These are phyloP conservation scores for Chenopodium formosanum DNA, from an alignment of 148 eudicot genomes.

Conservation along the genomic window DNA sequence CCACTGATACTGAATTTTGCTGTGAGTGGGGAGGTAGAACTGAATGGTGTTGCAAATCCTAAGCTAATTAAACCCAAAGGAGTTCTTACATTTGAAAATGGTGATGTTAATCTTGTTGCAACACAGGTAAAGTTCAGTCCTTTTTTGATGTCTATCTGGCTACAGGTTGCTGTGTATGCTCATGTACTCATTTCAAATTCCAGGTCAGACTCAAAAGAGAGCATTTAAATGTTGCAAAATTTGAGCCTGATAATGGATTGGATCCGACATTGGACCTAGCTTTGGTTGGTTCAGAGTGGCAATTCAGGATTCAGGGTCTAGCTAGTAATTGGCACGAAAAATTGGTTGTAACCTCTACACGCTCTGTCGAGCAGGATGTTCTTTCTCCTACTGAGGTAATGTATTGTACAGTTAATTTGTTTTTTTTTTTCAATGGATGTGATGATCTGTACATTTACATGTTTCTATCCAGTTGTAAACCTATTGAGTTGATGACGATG, in stretches of 20 bases:
- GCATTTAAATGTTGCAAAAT: conserved; percentile 93
- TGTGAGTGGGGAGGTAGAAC: conserved; percentile 94
- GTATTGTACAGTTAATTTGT: conserved; percentile 2
- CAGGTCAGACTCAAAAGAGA: conserved; percentile 95
- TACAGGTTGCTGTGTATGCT: conserved; percentile 10
- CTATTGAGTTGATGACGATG: background rate
- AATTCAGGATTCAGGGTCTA: conserved; percentile 95
- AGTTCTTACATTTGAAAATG: conserved; percentile 84
- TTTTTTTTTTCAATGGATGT: background rate
- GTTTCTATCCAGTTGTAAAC: background rate
- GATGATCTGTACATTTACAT: background rate
- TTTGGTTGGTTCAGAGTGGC: conserved; percentile 99
- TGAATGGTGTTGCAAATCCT: conserved; percentile 93
- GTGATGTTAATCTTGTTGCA: conserved; percentile 97
- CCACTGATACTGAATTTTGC: conserved; percentile 97
- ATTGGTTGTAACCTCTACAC: conserved; percentile 93
- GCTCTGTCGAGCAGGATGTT: conserved; percentile 94
- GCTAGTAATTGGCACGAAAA: conserved; percentile 99
- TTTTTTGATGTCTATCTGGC: background rate
- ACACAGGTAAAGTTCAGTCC: conserved; percentile 65
- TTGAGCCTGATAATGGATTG: conserved; percentile 95
- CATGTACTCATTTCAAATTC: conserved; percentile 22
- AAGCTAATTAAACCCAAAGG: conserved; percentile 92
- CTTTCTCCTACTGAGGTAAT: conserved; percentile 94
- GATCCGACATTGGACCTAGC: conserved; percentile 94